Evolutionary conservation across 139 green algal species (phyloP).

Genomic region (Coelastrella sp.): DNA sequence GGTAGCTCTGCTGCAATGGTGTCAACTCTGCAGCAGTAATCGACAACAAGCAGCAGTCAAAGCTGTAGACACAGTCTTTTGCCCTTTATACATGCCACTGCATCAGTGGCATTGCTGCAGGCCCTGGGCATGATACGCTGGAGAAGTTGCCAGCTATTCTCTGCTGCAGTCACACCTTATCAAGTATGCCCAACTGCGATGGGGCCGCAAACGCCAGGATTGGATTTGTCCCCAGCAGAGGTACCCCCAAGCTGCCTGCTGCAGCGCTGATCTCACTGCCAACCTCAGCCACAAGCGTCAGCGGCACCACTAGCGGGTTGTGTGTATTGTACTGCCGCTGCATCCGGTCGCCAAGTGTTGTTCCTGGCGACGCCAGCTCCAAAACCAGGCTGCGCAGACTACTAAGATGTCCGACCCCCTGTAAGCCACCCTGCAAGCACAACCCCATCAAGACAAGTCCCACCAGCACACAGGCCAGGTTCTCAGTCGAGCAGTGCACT

Average conservation of each 20-base stretch:
- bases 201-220: slow-evolving; percentile 14
- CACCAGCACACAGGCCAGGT: not conserved
- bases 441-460: not conserved
- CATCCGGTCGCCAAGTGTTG: not conserved
- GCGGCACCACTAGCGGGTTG: not conserved
- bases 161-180: not conserved
- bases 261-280: not conserved
- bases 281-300: slow-evolving; percentile 2
- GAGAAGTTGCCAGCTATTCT: not conserved
- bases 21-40: too few relatives aligned
- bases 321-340: not conserved
- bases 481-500: not conserved
- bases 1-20: too few relatives aligned
- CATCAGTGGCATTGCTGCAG: too few relatives aligned
- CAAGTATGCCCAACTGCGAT: not conserved
- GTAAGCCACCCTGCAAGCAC: not conserved
- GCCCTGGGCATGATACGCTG: too few relatives aligned
- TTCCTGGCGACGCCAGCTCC: not conserved
- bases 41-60: too few relatives aligned
- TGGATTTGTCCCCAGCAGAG: slow-evolving; percentile 8
- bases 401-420: not conserved
- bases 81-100: too few relatives aligned
- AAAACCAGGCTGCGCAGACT: not conserved
- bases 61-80: too few relatives aligned
- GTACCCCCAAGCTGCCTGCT: slow-evolving; percentile 17